Percentiles rank a stretch among this genome's conserved stretches.
Evolutionary conservation across 208 protist genomes (phyloP).

Genomic region (Acanthamoeba royreba): DNA sequence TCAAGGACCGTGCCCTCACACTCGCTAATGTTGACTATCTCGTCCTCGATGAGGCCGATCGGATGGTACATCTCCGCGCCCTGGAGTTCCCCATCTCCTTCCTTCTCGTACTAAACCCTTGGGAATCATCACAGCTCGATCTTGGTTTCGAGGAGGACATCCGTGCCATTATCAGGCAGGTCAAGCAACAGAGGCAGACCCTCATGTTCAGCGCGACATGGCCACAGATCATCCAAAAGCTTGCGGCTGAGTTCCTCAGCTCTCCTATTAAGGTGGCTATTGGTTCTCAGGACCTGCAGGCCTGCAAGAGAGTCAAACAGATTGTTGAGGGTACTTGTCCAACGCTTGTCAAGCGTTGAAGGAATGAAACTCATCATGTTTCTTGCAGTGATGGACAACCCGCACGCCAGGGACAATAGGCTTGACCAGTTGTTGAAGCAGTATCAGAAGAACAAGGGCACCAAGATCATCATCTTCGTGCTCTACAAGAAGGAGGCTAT

Average conservation of each 20-base stretch:
- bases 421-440: constrained; percentile 33
- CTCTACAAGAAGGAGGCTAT: constrained; percentile 46
- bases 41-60: constrained; percentile 97
- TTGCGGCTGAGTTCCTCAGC: constrained; percentile 66
- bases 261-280: neutral
- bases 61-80: constrained; percentile 82
- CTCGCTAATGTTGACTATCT: constrained; percentile 95
- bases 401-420: neutral
- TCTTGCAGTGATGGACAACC: neutral
- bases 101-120: neutral
- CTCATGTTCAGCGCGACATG: constrained; percentile 90
- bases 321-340: constrained; percentile 53
- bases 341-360: neutral
- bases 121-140: constrained; percentile 45
- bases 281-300: constrained; percentile 59
- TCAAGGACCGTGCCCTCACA: constrained; percentile 91
- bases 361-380: constrained; percentile 11
- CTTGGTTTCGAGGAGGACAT: constrained; percentile 82
- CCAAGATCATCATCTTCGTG: constrained; percentile 36
- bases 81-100: neutral
- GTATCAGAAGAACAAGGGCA: constrained; percentile 48
- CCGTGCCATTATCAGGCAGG: constrained; percentile 73
- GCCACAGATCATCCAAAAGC: constrained; percentile 80
- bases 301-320: constrained; percentile 70
- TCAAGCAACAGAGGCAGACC: constrained; percentile 81